Evolutionary conservation across 208 protist species (phyloP).

Genomic region (Porcisia deanei): DNA sequence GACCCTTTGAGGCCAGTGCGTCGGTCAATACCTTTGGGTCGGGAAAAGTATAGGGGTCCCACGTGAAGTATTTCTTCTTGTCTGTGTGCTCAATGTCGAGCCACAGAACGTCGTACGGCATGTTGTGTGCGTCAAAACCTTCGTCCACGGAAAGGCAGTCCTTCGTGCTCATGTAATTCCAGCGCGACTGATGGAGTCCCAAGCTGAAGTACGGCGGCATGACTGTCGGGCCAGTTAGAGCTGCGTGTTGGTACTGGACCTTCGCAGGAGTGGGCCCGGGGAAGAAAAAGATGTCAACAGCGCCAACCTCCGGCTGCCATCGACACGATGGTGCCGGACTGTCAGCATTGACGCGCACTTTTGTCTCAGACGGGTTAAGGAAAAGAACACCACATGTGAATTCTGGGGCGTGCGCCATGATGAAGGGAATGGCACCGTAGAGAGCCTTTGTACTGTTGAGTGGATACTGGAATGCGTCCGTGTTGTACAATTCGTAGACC

Average conservation of each 20-base stretch:
- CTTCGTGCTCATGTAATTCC: constrained; percentile 96
- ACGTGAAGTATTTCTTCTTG: constrained; percentile 98
- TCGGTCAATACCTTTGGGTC: constrained; percentile 91
- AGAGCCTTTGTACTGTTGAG: constrained; percentile 94
- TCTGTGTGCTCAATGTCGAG: constrained; percentile 99
- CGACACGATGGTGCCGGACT: constrained; percentile 48
- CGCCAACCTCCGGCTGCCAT: constrained; percentile 94
- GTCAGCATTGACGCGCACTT: constrained; percentile 36
- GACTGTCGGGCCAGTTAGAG: constrained; percentile 91
- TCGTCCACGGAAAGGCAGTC: constrained; percentile 91
- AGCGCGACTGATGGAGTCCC: constrained; percentile 98
- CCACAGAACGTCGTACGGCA: constrained; percentile 99
- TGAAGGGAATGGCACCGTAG: constrained; percentile 97
- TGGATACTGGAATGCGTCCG: constrained; percentile 98
- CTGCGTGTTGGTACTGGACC: constrained; percentile 94
- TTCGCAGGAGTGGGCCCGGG: constrained; percentile 82
- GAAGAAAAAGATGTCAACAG: constrained; percentile 98
- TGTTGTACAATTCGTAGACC: constrained; percentile 97
- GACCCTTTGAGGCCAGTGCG: constrained; percentile 88
- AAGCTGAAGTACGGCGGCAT: constrained; percentile 97
- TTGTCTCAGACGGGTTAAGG: constrained; percentile 94
- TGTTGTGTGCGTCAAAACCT: constrained; percentile 95
- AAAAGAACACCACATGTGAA: constrained; percentile 91
- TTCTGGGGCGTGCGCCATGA: constrained; percentile 83
- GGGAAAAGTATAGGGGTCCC: constrained; percentile 96